Base-by-base conservation (phyloP, 2,329 filamentous ascomycete genomes). In the Fusarium staphyleae region DNA sequence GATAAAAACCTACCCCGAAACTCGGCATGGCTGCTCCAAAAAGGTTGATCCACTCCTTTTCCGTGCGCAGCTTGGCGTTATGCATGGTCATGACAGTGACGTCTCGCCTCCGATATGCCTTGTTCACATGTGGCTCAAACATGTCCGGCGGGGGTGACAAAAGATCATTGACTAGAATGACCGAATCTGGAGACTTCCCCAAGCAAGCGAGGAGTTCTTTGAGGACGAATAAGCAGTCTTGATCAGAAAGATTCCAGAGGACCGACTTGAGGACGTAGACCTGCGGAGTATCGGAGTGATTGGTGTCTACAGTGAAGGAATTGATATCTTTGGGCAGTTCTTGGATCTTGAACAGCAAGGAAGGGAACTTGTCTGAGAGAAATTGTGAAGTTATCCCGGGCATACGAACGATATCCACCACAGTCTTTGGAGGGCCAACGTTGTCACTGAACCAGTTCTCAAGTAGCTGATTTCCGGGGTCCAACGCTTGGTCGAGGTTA, bases 181-280 rank as follows among this genome's bases (percentile, higher is more conserved):
- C 10, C 1, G 43, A 55, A 3, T 34, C 28, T 18, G 47, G 47
- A 4, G 45, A 39, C 10, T 18, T 33, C 3, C 43, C 18, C n/a
- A 58, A 64, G 69, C 55, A 48, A 69, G 45, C 2, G 66, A 74
- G 41, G 55, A 73, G 1, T 67, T 72, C 35, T 74, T 77, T 32
- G n/a, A 63, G 22, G 13, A 59, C 22, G 1, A 5, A 13, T 11
- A 50, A 32, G 32, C 52, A 56, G 1, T 61, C 57, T 2, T 54
- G n/a, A 9, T 61, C 55, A 6, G 60, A 19, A 4, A 59, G 16
- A 34, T 56, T 61, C 60, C 60, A 63, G 8, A 63, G 22, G 3
- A 59, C 29, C 1, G 52, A 59, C n/a, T 61, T 61, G 24, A 63
- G 22, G 4, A 41, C 40, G 24, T 61, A 63, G 32, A 63, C 43